These are phyloP conservation scores for Phytophthora macrochlamydospora DNA, from an alignment of 352 stramenopile genomes.

Conservation along the genomic window DNA sequence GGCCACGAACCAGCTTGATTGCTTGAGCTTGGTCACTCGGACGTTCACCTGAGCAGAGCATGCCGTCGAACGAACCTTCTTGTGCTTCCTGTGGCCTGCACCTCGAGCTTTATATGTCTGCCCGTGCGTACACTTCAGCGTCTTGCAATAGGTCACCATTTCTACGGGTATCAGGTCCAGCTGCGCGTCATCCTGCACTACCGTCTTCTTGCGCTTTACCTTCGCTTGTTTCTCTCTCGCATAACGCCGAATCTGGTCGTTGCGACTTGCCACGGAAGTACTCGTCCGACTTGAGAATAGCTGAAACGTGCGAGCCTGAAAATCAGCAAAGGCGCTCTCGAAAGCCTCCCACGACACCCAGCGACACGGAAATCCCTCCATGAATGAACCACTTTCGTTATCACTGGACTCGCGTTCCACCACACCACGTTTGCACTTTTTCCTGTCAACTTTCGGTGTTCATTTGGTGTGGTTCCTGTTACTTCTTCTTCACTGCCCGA, in stretches of 20 bases:
- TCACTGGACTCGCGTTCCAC: too few species aligned
- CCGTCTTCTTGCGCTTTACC: neutral
- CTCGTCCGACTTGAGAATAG: neutral
- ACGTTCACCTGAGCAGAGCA: neutral
- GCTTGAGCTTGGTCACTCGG: neutral
- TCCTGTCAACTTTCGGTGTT: too few species aligned
- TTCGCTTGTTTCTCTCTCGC: neutral
- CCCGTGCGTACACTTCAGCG: neutral
- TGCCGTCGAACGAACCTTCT: neutral
- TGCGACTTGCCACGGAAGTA: neutral
- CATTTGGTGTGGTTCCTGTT: too few species aligned
- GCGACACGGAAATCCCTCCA: neutral
- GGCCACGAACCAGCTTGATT: neutral
- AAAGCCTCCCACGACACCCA: neutral
- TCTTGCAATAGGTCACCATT: neutral
- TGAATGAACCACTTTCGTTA: neutral
- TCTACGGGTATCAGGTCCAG: neutral
- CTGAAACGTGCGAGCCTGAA: neutral
- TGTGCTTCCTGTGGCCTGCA: neutral
- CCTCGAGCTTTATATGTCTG: neutral
- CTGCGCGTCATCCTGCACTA: neutral
- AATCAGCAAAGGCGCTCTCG: neutral
- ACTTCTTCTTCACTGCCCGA: too few species aligned
- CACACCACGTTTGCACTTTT: too few species aligned
- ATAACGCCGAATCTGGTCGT: neutral